phyloP scores from a whole-genome alignment of 2,329 filamentous ascomycete species.

The Trichoderma guizhouense region DNA sequence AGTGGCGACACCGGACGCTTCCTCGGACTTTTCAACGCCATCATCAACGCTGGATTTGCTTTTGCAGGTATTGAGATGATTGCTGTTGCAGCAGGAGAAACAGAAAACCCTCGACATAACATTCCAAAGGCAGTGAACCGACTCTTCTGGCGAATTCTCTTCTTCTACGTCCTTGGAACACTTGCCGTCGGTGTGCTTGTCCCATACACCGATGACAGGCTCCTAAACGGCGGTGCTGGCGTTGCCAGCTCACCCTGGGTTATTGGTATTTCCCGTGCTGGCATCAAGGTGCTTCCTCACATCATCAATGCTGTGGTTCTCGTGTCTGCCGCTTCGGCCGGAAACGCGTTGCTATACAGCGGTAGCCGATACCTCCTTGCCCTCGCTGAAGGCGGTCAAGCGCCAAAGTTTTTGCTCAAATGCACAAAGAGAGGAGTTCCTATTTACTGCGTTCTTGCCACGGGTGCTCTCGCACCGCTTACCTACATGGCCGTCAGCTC shows the following conservation, averaged over 20 bases:
- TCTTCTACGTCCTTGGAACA: conserved; percentile 67
- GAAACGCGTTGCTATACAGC: conserved; percentile 48
- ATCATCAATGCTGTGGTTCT: conserved; percentile 61
- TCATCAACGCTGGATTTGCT: conserved; percentile 68
- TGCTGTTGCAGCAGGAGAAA: conserved; percentile 53
- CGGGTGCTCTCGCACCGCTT: conserved; percentile 47
- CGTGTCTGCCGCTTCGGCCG: conserved; percentile 44
- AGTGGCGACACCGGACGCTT: conserved; percentile 57
- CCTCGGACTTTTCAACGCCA: conserved; percentile 51
- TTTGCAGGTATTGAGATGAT: conserved; percentile 68
- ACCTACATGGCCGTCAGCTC: conserved; percentile 48
- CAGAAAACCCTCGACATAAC: conserved; percentile 60
- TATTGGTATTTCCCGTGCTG: conserved; percentile 55
- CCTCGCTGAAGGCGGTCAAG: conserved; percentile 43
- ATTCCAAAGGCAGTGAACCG: conserved; percentile 70
- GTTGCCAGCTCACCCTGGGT: conserved; percentile 59
- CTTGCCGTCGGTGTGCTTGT: conserved; percentile 53
- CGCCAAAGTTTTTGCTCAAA: conserved; percentile 49
- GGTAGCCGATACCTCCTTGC: conserved; percentile 46
- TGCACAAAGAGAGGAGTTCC: conserved; percentile 59
- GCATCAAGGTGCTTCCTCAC: conserved; percentile 49
- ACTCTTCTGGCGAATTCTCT: conserved; percentile 68
- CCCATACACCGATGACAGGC: conserved; percentile 45
- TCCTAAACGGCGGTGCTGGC: conserved; percentile 51
- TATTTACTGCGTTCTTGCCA: conserved; percentile 49